A percentile compares a stretch with the other conserved stretches of the same genome.
phyloP scores from a whole-genome alignment of 2,329 filamentous ascomycete species.

The Monilinia fructigena region DNA sequence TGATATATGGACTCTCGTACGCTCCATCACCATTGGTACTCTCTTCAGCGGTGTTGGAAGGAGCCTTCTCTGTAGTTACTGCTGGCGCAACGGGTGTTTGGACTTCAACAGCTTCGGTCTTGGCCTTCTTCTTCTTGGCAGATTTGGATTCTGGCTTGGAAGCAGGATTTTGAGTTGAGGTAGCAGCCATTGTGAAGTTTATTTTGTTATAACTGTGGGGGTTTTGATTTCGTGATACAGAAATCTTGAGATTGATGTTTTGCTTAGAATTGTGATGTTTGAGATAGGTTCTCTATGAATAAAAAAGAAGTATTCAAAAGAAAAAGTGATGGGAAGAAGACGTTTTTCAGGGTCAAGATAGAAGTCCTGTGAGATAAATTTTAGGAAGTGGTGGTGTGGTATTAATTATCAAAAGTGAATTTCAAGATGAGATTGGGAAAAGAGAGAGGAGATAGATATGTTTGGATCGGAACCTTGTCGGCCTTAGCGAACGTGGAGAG shows the following conservation, averaged over 20 bases:
- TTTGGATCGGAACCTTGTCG: slow-evolving; percentile 22
- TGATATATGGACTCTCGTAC: slow-evolving; percentile 76
- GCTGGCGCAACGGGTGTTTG: slow-evolving; percentile 52
- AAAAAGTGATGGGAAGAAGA: background rate
- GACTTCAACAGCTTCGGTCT: slow-evolving; percentile 48
- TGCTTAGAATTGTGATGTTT: background rate
- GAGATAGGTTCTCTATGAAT: background rate
- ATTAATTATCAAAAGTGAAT: slow-evolving; percentile 14
- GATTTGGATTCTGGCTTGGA: slow-evolving; percentile 62
- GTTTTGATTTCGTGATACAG: slow-evolving; percentile 49
- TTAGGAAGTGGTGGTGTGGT: background rate
- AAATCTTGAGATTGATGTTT: slow-evolving; percentile 2
- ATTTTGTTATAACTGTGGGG: background rate
- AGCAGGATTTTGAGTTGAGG: slow-evolving; percentile 62
- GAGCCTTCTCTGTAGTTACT: slow-evolving; percentile 50
- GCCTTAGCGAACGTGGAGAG: slow-evolving; percentile 24
- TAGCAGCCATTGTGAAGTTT: slow-evolving; percentile 57
- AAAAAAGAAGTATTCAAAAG: background rate
- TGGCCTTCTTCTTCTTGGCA: slow-evolving; percentile 68
- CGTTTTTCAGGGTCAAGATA: slow-evolving; percentile 4
- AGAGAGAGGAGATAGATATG: slow-evolving; percentile 2
- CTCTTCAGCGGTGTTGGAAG: slow-evolving; percentile 47
- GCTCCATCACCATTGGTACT: slow-evolving; percentile 50
- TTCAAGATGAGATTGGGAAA: slow-evolving; percentile 7
- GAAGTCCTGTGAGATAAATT: background rate